Evolutionary conservation across 1,284 basidiomycete species (phyloP).

Genomic region (Cystobasidiaceae sp.): DNA sequence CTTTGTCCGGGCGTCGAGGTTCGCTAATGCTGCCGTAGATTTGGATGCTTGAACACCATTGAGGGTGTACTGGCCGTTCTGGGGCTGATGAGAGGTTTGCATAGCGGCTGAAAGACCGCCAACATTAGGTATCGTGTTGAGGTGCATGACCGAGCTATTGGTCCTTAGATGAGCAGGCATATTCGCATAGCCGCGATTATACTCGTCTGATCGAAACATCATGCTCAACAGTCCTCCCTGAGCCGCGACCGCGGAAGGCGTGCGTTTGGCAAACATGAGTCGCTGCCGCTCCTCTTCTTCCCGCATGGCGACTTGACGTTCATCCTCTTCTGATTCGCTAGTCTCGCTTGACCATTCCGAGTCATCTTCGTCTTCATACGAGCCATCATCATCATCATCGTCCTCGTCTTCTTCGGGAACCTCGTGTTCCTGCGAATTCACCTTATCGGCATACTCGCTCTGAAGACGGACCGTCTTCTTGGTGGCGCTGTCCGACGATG

Average conservation of each 20-base stretch:
- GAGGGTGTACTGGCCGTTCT: slow-evolving; percentile 1
- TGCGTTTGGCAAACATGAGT: slow-evolving; percentile 71
- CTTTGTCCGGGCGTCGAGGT: slow-evolving; percentile 33
- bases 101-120: too few species aligned
- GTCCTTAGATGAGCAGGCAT: slow-evolving; percentile 29
- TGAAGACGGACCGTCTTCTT: too few species aligned
- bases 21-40: slow-evolving; percentile 57
- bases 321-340: slow-evolving; percentile 42
- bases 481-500: too few species aligned
- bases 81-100: too few species aligned
- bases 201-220: slow-evolving; percentile 17
- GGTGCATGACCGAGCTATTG: slow-evolving; percentile 11
- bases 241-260: slow-evolving; percentile 57
- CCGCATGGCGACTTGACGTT: slow-evolving; percentile 50
- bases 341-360: slow-evolving; percentile 45
- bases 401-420: neutral
- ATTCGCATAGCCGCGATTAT: slow-evolving; percentile 9
- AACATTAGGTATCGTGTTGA: slow-evolving; percentile 15
- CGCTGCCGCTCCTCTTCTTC: slow-evolving; percentile 61
- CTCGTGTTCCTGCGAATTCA: neutral
- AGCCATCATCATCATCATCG: slow-evolving; percentile 16
- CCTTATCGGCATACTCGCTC: neutral
- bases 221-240: slow-evolving; percentile 24
- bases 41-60: slow-evolving; percentile 56
- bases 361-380: slow-evolving; percentile 41